Percentiles rank a stretch among this genome's conserved stretches.
phyloP scores from a whole-genome alignment of 1,139 yeast genomes.

The Saccharomycopsis phalli region DNA sequence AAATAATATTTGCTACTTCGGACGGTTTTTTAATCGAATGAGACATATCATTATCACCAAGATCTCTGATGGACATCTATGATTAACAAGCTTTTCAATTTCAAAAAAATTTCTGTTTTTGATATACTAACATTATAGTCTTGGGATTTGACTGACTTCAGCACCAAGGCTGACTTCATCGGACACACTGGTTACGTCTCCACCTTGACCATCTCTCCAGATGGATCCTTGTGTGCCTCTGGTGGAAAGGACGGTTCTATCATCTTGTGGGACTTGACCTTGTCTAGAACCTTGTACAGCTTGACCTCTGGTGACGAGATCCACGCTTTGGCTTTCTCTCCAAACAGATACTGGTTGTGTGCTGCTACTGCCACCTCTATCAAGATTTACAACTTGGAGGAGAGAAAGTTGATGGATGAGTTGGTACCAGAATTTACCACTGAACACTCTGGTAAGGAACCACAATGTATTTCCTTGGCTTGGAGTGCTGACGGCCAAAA shows the following conservation, averaged over 20 bases:
- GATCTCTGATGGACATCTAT: conserved; percentile 71
- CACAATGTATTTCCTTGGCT: conserved; percentile 96
- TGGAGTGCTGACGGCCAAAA: conserved; percentile 99
- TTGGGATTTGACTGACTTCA: conserved; percentile 87
- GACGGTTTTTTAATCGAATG: conserved; percentile 79
- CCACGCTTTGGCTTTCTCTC: conserved; percentile 98
- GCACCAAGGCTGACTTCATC: conserved; percentile 90
- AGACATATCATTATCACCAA: conserved; percentile 95
- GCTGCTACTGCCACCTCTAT: conserved; percentile 98
- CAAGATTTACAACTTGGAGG: conserved; percentile 97
- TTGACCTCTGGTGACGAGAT: conserved; percentile 95
- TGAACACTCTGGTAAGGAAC: conserved; percentile 84
- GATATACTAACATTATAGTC: conserved; percentile 48
- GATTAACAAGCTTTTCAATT: conserved; percentile 1
- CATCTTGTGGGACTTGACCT: conserved; percentile 97
- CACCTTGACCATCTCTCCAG: conserved; percentile 97
- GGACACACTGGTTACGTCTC: conserved; percentile 99
- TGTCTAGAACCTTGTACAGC: conserved; percentile 85
- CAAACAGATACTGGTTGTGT: conserved; percentile 99
- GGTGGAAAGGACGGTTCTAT: conserved; percentile 99
- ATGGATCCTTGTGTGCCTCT: conserved; percentile 98
- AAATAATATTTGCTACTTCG: conserved; percentile 96
- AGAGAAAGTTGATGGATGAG: conserved; percentile 93
- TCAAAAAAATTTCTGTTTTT: background rate
- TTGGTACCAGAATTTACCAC: conserved; percentile 96